Evolutionary conservation across 2,329 filamentous ascomycete genomes (phyloP), one percentile per base, ranked within the genome.

Genomic region (Eurotiales sp.): DNA sequence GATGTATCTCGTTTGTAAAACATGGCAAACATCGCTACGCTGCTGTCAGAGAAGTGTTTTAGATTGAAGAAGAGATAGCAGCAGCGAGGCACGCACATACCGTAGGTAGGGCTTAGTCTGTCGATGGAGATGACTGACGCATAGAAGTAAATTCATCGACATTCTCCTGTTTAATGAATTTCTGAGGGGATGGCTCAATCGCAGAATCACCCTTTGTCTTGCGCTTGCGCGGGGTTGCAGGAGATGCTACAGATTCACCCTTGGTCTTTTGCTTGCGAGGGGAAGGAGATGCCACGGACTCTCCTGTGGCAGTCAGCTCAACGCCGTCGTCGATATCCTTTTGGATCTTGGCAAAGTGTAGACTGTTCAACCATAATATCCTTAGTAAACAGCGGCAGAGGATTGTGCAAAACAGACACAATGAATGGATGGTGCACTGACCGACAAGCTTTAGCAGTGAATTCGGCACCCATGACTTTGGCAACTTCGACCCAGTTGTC

Each of bases 401-500:
- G n/a, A n/a, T n/a, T n/a, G n/a, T n/a, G n/a, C n/a, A n/a, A n/a
- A 34, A 15, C 3, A n/a, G 11, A 34, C 5, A 34, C 6, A 3
- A 34, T 12, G 14, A 34, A 34, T 2, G 14, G 12, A 34, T 2
- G 14, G 12, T 11, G 15, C n/a, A 46, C 44, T 27, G 30, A 46
- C 44, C 21, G 19, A 34, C 44, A 46, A 21, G 44, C 44, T 34
- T 46, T 46, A 3, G 30, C 19, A 23, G 44, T 37, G 17, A 46
- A 46, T 12, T 46, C 44, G 0, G 22, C 29, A n/a, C 44, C 44
- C 44, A 46, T 6, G n/a, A 21, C 19, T 25, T 21, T 10, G 12
- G 30, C 44, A 15, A 46, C 25, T 32, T 37, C 8, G 21, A 17
- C 11, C 44, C 44, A 46, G 21, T 46, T n/a, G 3, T 46, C n/a